These are phyloP conservation scores for Psophocarpus tetragonolobus DNA, from an alignment of 306 rosid genomes.

Conservation along the genomic window DNA sequence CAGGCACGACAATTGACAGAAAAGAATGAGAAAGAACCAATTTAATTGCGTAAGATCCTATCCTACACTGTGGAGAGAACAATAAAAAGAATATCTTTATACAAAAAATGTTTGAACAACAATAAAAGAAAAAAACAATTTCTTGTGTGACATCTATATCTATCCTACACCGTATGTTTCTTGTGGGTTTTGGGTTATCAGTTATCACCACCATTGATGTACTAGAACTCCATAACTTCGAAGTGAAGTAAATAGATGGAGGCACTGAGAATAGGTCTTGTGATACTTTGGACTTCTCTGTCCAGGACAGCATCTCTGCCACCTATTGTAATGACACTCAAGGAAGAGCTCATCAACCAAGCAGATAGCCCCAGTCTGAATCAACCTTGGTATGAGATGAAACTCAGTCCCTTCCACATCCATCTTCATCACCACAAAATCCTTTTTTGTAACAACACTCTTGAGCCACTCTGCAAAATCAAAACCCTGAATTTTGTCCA, in stretches of 20 bases:
- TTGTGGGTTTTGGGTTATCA: background rate
- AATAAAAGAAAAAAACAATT: background rate
- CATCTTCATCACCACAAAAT: conserved; percentile 69
- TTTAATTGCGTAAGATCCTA: conserved; percentile 18
- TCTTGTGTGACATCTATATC: too few relatives aligned
- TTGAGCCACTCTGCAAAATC: conserved; percentile 62
- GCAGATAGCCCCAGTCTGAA: conserved; percentile 60
- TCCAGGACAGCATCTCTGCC: conserved; percentile 64
- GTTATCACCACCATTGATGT: conserved; percentile 67
- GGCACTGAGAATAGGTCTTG: conserved; percentile 51
- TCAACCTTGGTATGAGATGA: conserved; percentile 62
- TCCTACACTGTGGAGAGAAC: conserved; percentile 1
- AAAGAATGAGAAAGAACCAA: conserved; percentile 32
- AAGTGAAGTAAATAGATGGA: conserved; percentile 51
- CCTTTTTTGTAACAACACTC: conserved; percentile 37
- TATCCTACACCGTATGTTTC: too few relatives aligned
- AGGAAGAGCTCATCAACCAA: conserved; percentile 71
- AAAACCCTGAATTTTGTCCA: conserved; percentile 53
- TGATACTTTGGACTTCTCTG: conserved; percentile 54
- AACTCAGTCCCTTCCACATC: conserved; percentile 73
- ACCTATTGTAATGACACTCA: conserved; percentile 65
- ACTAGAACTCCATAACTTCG: conserved; percentile 67
- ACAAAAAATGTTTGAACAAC: conserved; percentile 14
- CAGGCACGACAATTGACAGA: conserved; percentile 10
- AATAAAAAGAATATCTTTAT: conserved; percentile 25